Evolutionary conservation across 2,329 filamentous ascomycete genomes (phyloP).

Genomic region (Nothophoma quercina): DNA sequence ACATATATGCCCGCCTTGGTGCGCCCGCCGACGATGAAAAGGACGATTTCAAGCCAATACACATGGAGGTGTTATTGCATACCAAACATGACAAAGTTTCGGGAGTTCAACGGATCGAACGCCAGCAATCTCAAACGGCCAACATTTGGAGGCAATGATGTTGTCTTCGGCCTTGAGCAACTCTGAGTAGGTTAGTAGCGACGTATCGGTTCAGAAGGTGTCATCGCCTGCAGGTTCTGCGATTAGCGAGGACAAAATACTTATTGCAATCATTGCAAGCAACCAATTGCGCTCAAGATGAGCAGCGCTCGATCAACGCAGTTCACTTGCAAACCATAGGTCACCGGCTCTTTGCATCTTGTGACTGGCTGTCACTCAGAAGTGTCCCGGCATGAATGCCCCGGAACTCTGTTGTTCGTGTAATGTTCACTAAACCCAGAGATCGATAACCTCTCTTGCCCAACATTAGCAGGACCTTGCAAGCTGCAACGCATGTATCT

Average conservation of each 20-base stretch:
- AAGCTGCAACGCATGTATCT: background rate
- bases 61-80: no score
- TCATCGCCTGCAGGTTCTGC: background rate
- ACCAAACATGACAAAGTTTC: no score
- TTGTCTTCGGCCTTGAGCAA: background rate
- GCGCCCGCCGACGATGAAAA: background rate
- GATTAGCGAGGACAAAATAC: no score
- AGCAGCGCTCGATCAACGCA: background rate
- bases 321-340: background rate
- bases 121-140: background rate
- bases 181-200: background rate
- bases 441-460: background rate
- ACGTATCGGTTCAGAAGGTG: background rate
- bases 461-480: background rate
- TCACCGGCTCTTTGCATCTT: background rate
- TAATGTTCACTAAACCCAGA: background rate
- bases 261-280: background rate
- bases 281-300: background rate
- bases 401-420: background rate
- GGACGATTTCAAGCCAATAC: background rate
- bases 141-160: background rate
- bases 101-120: no score
- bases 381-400: background rate
- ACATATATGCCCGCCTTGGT: background rate
- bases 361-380: background rate